Evolutionary conservation across 148 eudicot genomes (phyloP), one percentile per base, ranked within the genome.

Genomic region (Oxyria digyna): DNA sequence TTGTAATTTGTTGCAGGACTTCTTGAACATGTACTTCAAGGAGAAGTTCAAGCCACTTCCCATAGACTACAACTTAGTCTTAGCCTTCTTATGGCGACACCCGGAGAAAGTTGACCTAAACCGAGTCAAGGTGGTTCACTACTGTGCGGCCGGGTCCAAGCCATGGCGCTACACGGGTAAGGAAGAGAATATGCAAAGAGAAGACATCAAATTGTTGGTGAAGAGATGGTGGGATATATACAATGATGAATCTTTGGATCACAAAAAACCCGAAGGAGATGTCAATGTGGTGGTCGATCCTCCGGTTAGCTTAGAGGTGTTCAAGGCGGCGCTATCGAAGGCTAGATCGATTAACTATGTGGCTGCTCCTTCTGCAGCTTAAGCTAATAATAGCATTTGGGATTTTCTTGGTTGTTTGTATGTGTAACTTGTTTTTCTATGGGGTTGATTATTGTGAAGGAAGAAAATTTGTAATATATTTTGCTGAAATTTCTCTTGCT

Each of bases 351-450:
- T 75, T 8, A 75, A 63, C 6, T 75, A 72, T 54, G 74, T 81
- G 6, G 73, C 84, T 72, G 81, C 84, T 17, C 84, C 84, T 1
- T 78, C 84, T 50, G 84, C 84, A 31, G 81, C 84, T 75, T 81
- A 41, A 42, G 52, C 8, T n/a, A 0, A 46, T 46, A 27, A 2
- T 26, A 26, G 37, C 31, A 13, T 54, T 52, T 21, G 62, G 14
- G 7, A 1, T 8, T 59, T 3, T 59, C 29, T 59, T 29, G 1
- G 20, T 26, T 29, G 27, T 14, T 21, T 49, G 0, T 52, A 52
- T 52, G 24, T 21, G 18, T 46, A 46, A 46, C 18, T 50, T 50
- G 26, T 21, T 50, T 21, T 21, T 50, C 9, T 42, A n/a, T 42
- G 38, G 55, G 55, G 50, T 15, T 42, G 10, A 8, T 15, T 42